These are phyloP conservation scores for Prunus mongolica DNA, from an alignment of 306 rosid genomes.

Conservation along the genomic window DNA sequence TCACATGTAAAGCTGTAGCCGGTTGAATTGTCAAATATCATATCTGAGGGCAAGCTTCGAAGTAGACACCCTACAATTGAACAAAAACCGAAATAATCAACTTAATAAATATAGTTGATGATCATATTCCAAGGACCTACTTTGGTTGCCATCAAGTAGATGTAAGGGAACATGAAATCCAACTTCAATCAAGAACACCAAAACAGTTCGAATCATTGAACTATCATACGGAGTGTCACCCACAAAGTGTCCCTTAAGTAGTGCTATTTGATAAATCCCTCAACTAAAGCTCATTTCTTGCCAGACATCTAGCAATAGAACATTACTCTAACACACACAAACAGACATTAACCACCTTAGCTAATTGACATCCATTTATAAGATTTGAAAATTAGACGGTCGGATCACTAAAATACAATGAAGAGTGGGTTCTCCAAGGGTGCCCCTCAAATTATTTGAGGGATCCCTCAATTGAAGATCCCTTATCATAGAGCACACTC, in stretches of 20 bases:
- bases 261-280: no score
- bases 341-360: not conserved
- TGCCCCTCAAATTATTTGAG: no score
- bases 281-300: no score
- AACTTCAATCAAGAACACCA: not conserved
- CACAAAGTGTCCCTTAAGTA: no score
- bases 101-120: not conserved
- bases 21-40: constrained; percentile 74
- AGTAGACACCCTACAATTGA: constrained; percentile 76
- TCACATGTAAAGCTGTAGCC: constrained; percentile 92
- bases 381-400: no score
- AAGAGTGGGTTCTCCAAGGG: no score
- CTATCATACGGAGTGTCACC: no score
- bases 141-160: not conserved
- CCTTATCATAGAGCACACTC: not conserved
- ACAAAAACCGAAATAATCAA: constrained; percentile 3
- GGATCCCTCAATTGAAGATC: no score
- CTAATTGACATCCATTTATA: not conserved
- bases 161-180: not conserved
- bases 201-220: no score
- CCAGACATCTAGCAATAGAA: no score
- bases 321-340: no score
- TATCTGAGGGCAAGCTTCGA: constrained; percentile 88
- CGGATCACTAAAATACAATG: no score
- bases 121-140: not conserved